Percentiles rank a stretch among this genome's conserved stretches.
phyloP scores from a whole-genome alignment of 2,329 filamentous ascomycete genomes.

The Trichoderma sp. region DNA sequence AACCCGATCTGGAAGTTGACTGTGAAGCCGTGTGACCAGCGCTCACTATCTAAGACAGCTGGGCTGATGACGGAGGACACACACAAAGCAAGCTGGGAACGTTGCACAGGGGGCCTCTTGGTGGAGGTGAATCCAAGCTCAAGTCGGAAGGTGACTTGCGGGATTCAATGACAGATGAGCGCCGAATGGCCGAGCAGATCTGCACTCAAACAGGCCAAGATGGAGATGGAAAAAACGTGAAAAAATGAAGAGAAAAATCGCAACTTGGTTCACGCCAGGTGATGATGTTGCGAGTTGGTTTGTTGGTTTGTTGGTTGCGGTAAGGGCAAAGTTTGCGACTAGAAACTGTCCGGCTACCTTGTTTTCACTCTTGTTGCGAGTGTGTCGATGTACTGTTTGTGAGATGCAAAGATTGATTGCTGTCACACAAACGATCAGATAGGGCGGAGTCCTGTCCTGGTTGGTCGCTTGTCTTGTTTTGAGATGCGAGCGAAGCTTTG shows the following conservation, averaged over 20 bases:
- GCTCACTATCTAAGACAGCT: conserved; percentile 2
- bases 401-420: not conserved
- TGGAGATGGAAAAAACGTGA: not conserved
- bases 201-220: not conserved
- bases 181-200: conserved; percentile 7
- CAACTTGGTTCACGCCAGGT: conserved; percentile 16
- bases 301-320: not conserved
- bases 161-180: not conserved
- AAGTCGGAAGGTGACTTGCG: conserved; percentile 20
- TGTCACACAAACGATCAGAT: conserved; percentile 14
- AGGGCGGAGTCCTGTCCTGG: conserved; percentile 4
- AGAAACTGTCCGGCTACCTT: not conserved
- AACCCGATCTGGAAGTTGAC: conserved; percentile 20
- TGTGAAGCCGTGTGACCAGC: conserved; percentile 17
- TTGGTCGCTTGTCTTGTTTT: conserved; percentile 5
- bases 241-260: not conserved
- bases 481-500: conserved; percentile 7
- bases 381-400: not conserved
- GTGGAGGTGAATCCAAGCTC: conserved; percentile 19
- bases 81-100: conserved; percentile 9
- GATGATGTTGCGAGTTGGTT: not conserved
- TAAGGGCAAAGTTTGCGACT: conserved; percentile 1
- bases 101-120: conserved; percentile 12
- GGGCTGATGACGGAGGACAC: conserved; percentile 12
- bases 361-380: not conserved